Percentiles rank a stretch among this genome's conserved stretches.
Evolutionary conservation across 768 basidiomycete genomes (phyloP).

Genomic region (Epithele typhae): DNA sequence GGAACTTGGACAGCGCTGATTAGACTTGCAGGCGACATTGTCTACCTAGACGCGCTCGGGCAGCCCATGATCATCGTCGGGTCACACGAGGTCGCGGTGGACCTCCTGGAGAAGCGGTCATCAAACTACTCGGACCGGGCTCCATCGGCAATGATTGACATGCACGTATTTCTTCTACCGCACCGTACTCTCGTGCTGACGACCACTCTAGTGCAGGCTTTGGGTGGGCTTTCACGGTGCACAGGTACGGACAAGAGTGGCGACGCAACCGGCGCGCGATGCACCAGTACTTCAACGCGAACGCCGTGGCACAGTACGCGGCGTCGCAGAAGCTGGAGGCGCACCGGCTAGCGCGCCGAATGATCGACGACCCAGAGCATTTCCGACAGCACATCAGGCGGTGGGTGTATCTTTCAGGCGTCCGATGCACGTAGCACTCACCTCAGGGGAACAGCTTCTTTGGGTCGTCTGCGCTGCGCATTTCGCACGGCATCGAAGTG

Average conservation of each 20-base stretch:
- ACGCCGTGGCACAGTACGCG: no score
- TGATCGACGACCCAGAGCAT: no score
- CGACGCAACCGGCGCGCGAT: no score
- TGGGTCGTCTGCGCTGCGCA: no score
- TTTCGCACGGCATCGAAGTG: no score
- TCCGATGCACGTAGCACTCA: constrained; percentile 1
- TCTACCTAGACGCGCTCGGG: not conserved
- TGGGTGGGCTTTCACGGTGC: constrained; percentile 4
- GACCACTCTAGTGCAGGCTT: constrained; percentile 10
- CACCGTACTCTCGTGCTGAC: not conserved
- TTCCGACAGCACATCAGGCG: no score
- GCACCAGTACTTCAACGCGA: constrained; percentile 19
- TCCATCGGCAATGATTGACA: not conserved
- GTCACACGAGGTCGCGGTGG: constrained; percentile 1
- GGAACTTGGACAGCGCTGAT: not conserved
- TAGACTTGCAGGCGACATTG: constrained; percentile 48
- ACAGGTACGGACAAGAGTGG: no score
- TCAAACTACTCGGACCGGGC: constrained; percentile 26
- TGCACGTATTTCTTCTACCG: not conserved
- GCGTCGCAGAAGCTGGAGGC: no score
- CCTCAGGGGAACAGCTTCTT: no score
- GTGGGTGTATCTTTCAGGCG: no score
- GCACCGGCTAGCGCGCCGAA: no score
- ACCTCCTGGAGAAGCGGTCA: constrained; percentile 32
- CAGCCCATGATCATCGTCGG: constrained; percentile 30